Percentiles rank a stretch among this genome's conserved stretches.
Evolutionary conservation across 2,329 filamentous ascomycete species (phyloP).

Genomic region (Shiraia bambusicola): DNA sequence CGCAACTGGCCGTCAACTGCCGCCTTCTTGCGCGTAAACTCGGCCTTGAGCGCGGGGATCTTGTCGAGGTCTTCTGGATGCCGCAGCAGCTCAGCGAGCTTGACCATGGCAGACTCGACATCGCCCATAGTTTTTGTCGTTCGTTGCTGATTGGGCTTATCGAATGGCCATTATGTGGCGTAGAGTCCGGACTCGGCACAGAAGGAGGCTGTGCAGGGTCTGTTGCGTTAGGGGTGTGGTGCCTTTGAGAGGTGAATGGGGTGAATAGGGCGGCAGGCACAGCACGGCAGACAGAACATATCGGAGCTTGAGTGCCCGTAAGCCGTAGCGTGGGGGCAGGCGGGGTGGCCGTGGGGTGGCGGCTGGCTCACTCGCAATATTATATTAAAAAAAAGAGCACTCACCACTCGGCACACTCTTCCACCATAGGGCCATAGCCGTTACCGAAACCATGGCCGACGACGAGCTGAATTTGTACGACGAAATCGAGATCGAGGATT

Average conservation of each 20-base stretch:
- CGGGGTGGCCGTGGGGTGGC: no score
- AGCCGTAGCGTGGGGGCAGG: no score
- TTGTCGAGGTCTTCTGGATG: slow-evolving; percentile 98
- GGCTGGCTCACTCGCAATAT: no score
- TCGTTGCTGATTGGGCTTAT: slow-evolving; percentile 8
- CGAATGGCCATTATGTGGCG: slow-evolving; percentile 18
- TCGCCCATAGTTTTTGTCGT: slow-evolving; percentile 58
- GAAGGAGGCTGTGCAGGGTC: neutral
- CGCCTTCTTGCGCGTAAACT: slow-evolving; percentile 91
- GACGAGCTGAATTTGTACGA: slow-evolving; percentile 74
- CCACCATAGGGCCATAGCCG: neutral
- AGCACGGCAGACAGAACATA: no score
- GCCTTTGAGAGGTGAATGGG: no score
- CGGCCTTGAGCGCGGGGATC: slow-evolving; percentile 82
- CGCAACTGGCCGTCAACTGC: slow-evolving; percentile 89
- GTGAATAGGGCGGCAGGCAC: no score
- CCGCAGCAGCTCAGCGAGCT: slow-evolving; percentile 88
- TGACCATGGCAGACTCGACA: slow-evolving; percentile 62
- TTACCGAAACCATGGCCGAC: slow-evolving; percentile 34
- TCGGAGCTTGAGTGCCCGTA: no score
- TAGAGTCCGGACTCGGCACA: slow-evolving; percentile 4
- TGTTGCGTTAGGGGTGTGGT: neutral
- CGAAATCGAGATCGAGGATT: slow-evolving; percentile 96
- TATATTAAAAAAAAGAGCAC: neutral
- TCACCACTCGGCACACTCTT: slow-evolving; percentile 4